phyloP scores from a whole-genome alignment of 768 basidiomycete genomes.

The Boletus patriciae region DNA sequence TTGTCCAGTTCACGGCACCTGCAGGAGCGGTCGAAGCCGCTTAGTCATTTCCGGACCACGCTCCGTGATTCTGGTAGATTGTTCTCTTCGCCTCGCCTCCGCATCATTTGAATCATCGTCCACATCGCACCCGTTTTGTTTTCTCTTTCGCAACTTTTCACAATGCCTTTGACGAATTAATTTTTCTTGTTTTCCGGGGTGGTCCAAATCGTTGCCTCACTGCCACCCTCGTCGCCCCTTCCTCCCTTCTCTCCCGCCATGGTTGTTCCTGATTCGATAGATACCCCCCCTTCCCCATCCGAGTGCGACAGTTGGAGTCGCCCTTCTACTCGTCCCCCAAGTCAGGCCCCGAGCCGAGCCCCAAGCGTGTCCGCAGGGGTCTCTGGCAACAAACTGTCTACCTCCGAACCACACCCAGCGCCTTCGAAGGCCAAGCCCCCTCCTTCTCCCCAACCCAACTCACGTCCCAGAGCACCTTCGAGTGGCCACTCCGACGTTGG shows the following conservation, averaged over 20 bases:
- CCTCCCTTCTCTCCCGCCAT: conserved; percentile 33
- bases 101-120: conserved; percentile 16
- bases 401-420: conserved; percentile 32
- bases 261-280: conserved; percentile 37
- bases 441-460: conserved; percentile 20
- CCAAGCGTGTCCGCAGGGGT: conserved; percentile 39
- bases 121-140: background rate
- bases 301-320: conserved; percentile 62
- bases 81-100: conserved; percentile 12
- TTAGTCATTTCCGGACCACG: conserved; percentile 25
- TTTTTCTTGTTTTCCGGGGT: background rate
- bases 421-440: conserved; percentile 23
- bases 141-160: background rate
- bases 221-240: background rate
- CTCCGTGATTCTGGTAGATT: conserved; percentile 6
- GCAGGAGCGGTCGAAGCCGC: conserved; percentile 6
- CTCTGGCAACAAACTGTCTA: conserved; percentile 33
- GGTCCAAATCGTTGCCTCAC: background rate
- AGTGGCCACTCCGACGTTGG: conserved; percentile 57
- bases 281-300: conserved; percentile 51
- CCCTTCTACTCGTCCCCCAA: conserved; percentile 62
- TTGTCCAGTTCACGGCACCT: background rate
- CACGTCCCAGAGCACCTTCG: conserved; percentile 40
- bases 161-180: conserved; percentile 17
- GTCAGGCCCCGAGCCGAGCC: conserved; percentile 50